These are phyloP conservation scores for Blastobotrys peoriensis DNA, from an alignment of 805 yeast species.

Conservation along the genomic window DNA sequence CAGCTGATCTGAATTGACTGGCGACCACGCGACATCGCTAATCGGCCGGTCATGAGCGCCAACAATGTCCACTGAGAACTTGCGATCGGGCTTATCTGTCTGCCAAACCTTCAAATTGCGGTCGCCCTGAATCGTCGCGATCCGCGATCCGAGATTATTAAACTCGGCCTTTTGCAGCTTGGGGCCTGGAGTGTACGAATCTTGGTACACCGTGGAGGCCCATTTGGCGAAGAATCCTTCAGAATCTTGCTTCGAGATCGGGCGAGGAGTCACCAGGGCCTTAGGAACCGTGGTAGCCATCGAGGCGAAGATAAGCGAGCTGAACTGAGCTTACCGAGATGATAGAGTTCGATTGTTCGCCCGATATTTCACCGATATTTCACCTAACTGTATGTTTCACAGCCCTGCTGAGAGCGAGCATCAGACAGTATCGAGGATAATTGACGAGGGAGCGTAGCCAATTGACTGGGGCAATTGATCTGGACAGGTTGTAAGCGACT, in stretches of 20 bases:
- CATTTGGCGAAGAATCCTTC: background rate
- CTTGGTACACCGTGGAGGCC: conserved; percentile 5
- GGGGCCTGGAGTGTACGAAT: conserved; percentile 4
- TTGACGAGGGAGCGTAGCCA: no score
- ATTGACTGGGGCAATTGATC: no score
- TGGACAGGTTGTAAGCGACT: no score
- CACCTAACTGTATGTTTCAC: no score
- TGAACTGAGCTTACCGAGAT: no score
- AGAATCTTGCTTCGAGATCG: background rate
- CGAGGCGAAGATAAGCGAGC: background rate
- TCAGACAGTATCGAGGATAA: no score
- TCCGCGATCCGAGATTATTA: conserved; percentile 28
- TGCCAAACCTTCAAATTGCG: conserved; percentile 31
- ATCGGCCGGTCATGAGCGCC: conserved; percentile 37
- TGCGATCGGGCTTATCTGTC: conserved; percentile 31
- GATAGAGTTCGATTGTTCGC: no score
- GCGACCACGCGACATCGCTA: conserved; percentile 44
- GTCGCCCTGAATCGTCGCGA: conserved; percentile 29
- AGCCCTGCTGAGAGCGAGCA: no score
- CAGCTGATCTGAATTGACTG: conserved; percentile 39
- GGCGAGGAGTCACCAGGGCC: background rate
- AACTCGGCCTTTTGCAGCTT: conserved; percentile 19
- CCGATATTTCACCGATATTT: no score
- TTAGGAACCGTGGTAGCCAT: background rate
- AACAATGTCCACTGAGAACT: conserved; percentile 32